These are phyloP conservation scores for Centella asiatica DNA, from an alignment of 129 eudicot genomes.

Conservation along the genomic window DNA sequence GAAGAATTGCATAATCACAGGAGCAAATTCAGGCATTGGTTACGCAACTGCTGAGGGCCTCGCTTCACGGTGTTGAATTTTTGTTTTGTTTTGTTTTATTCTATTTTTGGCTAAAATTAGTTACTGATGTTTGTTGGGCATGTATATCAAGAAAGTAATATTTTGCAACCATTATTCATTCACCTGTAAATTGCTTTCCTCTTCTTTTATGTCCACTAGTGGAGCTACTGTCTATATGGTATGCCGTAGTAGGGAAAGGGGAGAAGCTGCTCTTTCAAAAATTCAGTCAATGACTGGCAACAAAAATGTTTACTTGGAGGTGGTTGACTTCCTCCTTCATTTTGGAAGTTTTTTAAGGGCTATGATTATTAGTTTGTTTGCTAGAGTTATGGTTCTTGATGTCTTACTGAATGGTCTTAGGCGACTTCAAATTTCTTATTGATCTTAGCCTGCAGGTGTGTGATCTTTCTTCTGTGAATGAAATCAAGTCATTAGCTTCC, in stretches of 20 bases:
- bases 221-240: constrained; percentile 90
- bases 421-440: not conserved
- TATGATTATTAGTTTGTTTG: constrained; percentile 1
- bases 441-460: constrained; percentile 51
- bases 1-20: constrained; percentile 82
- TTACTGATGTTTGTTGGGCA: too few species aligned
- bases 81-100: not conserved
- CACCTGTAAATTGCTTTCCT: not conserved
- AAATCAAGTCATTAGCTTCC: constrained; percentile 68
- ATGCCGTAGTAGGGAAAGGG: constrained; percentile 90
- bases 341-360: too few species aligned
- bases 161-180: not conserved
- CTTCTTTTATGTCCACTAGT: constrained; percentile 24
- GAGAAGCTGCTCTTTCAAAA: constrained; percentile 82
- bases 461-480: constrained; percentile 71
- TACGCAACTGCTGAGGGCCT: constrained; percentile 90
- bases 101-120: not conserved
- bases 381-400: too few species aligned
- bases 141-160: too few species aligned
- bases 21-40: constrained; percentile 96
- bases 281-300: constrained; percentile 66
- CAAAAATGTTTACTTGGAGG: constrained; percentile 86
- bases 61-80: constrained; percentile 62
- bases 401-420: too few species aligned
- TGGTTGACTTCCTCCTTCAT: constrained; percentile 9